Base-by-base conservation (phyloP, 2,329 filamentous ascomycete species). In the Cladophialophora bantiana region DNA sequence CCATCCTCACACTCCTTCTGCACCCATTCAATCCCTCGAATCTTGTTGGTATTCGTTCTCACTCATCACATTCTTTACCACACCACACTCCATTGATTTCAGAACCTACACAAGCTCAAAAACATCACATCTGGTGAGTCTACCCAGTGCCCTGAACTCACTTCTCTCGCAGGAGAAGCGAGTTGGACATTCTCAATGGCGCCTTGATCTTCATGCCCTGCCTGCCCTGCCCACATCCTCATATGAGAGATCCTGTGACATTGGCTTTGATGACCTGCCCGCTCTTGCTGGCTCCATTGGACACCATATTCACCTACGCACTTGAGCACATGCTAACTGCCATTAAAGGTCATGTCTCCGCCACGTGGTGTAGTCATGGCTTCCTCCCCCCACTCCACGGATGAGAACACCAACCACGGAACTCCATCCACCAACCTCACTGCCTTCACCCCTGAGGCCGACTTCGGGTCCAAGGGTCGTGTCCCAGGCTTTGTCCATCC, bases 401-500 rank as follows among this genome's bases (percentile, higher is more conserved):
- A 65, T 63, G 67, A 64, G 32, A 66, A 60, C 18, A 63, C 53
- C 54, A 66, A 56, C 48, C 84, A 86, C 71, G 85, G 84, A 15
- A 91, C 89, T 5, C 89, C 89, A 0, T 87, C 89, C 66, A 90
- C 88, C 7, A 85, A 84, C 58, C 71, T 89, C 50, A 89, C 88
- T 4, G 79, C 84, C 5, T 90, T 90, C 74, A 90, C 88, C 3
- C 88, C 88, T 0, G 85, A 87, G 15, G 86, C 87, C 48, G 77
- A 77, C 59, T 82, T 83, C 13, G 56, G 62, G 13, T 77, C 78
- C 42, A 83, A 82, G 70, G 69, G 70, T 31, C 71, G 71, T 45
- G 68, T 71, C 53, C 68, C 72, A 13, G 64, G 71, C 52, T 40
- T 69, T 55, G 64, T 65, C 58, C 69, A 60, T 55, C 66, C 59